Evolutionary conservation across 1,139 yeast species (phyloP), one percentile per base, ranked within the genome.

Genomic region (Hyphopichia burtonii): DNA sequence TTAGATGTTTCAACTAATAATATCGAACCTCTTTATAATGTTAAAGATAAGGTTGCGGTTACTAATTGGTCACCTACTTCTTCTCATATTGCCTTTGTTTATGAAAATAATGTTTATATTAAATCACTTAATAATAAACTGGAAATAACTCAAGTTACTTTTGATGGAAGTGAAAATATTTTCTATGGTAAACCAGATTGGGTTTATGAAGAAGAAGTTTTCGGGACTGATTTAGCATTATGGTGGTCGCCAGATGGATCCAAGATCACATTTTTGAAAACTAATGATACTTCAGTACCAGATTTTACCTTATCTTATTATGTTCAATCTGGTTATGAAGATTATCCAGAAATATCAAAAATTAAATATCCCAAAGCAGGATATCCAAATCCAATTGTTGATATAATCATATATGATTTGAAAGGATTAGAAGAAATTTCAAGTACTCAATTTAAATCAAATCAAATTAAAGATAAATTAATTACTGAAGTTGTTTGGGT

Each of bases 51-150:
- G 40, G 45, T 78, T 7, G 72, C 76, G 19, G 79, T 82, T 45
- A 91, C 87, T 0, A 66, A 74, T 23, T 90, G 94, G 79, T 83
- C 96, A 0, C 96, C 96, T 1, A 64, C 70, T 3, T 88, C 89
- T 17, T 74, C 73, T 32, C 70, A 73, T 44, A 62, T 91, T 32
- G 82, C 93, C 2, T 90, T 78, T 58, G 88, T 89, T 2, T 71
- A 66, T 47, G 70, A 80, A 10, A 80, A 84, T 52, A 81, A 90
- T 55, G 57, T 93, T 6, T 88, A 69, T 52, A 49, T 71, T 31
- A 63, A 62, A 42, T 46, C 55, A 38, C 43, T 67, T 10, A 18
- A 18, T 33, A 45, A 41, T 11, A 51, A 50, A 1, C 28, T 9
- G n/a, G 44, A 37, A 2, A 51, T 58, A n/a, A 52, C 54, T 1